phyloP scores from a whole-genome alignment of 345 rosid species.

The thale cress (Arabidopsis thaliana) region DNA sequence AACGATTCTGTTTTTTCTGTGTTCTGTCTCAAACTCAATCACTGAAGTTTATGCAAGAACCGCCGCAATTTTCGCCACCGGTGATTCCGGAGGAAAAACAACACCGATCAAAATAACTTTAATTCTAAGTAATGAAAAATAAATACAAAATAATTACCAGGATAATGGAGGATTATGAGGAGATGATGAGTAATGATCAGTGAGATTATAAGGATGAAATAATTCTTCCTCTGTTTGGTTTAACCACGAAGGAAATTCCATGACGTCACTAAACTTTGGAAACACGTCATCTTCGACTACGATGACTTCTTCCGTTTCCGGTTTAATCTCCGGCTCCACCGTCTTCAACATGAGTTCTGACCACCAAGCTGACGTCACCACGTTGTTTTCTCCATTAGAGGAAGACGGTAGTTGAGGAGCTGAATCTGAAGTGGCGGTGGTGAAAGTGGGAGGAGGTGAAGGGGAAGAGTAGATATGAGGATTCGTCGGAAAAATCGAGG shows the following conservation, averaged over 20 bases:
- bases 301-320: slow-evolving; percentile 62
- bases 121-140: no score
- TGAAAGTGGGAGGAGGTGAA: slow-evolving; percentile 39
- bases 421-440: slow-evolving; percentile 19
- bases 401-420: slow-evolving; percentile 25
- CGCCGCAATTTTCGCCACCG: slow-evolving; percentile 36
- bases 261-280: slow-evolving; percentile 70
- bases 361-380: slow-evolving; percentile 51
- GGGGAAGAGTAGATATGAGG: slow-evolving; percentile 34
- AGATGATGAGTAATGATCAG: slow-evolving; percentile 54
- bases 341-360: slow-evolving; percentile 42
- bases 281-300: slow-evolving; percentile 55
- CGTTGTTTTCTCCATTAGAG: slow-evolving; percentile 45
- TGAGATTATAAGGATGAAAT: slow-evolving; percentile 61
- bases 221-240: slow-evolving; percentile 64
- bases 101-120: neutral
- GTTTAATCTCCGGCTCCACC: slow-evolving; percentile 34
- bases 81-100: slow-evolving; percentile 31
- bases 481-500: slow-evolving; percentile 40
- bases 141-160: slow-evolving; percentile 55
- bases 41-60: slow-evolving; percentile 37
- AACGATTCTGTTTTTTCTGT: neutral
- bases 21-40: slow-evolving; percentile 31
- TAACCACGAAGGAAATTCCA: slow-evolving; percentile 92
- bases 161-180: slow-evolving; percentile 74